Percentiles rank a stretch among this genome's conserved stretches.
phyloP scores from a whole-genome alignment of 345 rosid species.

The Eucalyptus guilfoylei region DNA sequence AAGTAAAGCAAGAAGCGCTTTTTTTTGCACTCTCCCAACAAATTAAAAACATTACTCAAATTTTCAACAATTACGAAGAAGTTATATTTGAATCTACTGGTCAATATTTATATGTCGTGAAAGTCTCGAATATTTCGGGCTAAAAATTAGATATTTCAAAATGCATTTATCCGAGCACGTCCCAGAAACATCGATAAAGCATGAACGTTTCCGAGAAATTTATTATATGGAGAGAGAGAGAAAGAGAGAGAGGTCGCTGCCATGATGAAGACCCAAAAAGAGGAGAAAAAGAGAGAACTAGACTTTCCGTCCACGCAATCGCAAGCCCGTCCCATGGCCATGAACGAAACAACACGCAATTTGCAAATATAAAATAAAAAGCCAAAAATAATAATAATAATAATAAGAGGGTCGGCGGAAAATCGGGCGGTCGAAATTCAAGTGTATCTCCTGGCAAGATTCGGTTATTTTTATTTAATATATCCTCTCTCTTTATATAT shows the following conservation, averaged over 20 bases:
- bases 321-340: background rate
- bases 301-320: conserved; percentile 30
- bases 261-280: background rate
- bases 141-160: background rate
- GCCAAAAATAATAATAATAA: background rate
- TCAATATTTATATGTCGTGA: background rate
- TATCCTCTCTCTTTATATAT: background rate
- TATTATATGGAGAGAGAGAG: background rate
- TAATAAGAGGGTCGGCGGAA: background rate
- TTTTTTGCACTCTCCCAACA: background rate
- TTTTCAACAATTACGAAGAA: background rate
- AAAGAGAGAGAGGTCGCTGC: conserved; percentile 1
- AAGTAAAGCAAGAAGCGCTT: background rate
- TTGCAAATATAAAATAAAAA: background rate
- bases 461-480: background rate
- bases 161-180: background rate
- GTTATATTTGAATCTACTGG: background rate
- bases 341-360: background rate
- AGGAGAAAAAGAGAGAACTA: background rate
- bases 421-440: background rate
- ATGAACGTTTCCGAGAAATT: background rate
- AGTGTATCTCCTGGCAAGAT: background rate
- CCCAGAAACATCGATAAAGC: background rate
- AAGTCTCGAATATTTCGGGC: background rate
- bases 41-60: background rate